phyloP scores from a whole-genome alignment of 345 rosid genomes.

The Gossypium thurberi region DNA sequence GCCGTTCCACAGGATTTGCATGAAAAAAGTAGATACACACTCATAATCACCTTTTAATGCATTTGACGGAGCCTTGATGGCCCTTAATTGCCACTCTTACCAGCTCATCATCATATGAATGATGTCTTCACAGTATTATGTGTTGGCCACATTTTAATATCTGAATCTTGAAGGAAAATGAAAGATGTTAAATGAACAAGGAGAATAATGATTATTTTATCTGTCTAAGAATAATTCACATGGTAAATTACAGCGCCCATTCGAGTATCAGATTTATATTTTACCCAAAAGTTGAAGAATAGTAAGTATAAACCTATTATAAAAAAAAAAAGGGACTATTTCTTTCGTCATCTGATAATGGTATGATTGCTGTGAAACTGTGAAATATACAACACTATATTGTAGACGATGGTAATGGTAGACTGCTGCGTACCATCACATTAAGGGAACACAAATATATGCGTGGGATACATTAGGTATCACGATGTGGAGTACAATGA shows the following conservation, averaged over 20 bases:
- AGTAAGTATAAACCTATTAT: background rate
- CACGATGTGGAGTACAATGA: background rate
- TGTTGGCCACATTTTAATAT: background rate
- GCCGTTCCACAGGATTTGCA: no score
- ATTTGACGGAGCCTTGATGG: conserved; percentile 8
- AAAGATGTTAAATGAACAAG: background rate
- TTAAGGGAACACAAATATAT: background rate
- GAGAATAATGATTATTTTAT: background rate
- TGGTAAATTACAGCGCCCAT: background rate
- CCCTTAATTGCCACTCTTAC: background rate
- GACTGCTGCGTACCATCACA: background rate
- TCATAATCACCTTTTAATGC: background rate
- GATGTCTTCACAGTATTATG: conserved; percentile 3
- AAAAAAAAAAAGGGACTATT: background rate
- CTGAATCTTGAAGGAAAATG: no score
- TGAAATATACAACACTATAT: background rate
- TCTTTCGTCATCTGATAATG: background rate
- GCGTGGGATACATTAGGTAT: background rate
- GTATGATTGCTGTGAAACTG: background rate
- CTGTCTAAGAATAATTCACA: background rate
- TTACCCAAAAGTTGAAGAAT: background rate
- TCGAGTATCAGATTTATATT: conserved; percentile 5
- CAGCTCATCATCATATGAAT: background rate
- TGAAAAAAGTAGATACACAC: no score
- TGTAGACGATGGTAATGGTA: background rate